Percentiles rank a stretch among this genome's conserved stretches.
Evolutionary conservation across 176 grass and related monocot genomes (phyloP).

Genomic region (Zea luxurians): DNA sequence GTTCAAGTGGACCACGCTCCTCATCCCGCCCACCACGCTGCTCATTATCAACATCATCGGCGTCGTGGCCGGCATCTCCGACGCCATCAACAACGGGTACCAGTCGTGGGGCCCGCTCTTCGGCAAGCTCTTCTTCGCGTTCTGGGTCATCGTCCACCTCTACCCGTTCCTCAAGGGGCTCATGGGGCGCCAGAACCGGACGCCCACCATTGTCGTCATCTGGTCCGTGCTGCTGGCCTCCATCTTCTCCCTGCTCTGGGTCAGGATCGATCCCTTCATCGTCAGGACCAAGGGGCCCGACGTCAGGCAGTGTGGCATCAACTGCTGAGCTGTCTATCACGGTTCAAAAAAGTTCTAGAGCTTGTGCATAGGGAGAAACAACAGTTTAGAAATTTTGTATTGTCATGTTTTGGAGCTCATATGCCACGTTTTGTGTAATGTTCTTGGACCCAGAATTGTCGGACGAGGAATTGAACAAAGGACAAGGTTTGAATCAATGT

Average conservation of each 20-base stretch:
- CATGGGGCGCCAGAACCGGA: conserved; percentile 91
- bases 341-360: conserved; percentile 10
- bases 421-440: conserved; percentile 35
- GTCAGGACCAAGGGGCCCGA: conserved; percentile 81
- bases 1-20: conserved; percentile 98
- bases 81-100: conserved; percentile 93
- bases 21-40: conserved; percentile 87
- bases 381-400: conserved; percentile 60
- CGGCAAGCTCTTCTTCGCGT: conserved; percentile 90
- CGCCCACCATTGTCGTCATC: conserved; percentile 92
- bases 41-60: conserved; percentile 94
- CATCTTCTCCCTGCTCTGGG: conserved; percentile 98
- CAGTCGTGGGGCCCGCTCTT: conserved; percentile 91
- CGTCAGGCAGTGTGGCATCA: conserved; percentile 86
- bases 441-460: conserved; percentile 40
- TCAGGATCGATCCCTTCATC: conserved; percentile 85
- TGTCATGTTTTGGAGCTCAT: neutral
- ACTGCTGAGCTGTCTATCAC: conserved; percentile 61
- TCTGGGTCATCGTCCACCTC: conserved; percentile 96
- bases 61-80: conserved; percentile 86
- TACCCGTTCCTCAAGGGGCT: conserved; percentile 98
- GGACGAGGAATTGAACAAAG: conserved; percentile 42
- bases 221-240: conserved; percentile 90
- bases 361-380: conserved; percentile 51
- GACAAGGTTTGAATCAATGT: conserved; percentile 30